Evolutionary conservation across 768 basidiomycete genomes (phyloP), one percentile per base, ranked within the genome.

Genomic region (Cytidiella melzeri): DNA sequence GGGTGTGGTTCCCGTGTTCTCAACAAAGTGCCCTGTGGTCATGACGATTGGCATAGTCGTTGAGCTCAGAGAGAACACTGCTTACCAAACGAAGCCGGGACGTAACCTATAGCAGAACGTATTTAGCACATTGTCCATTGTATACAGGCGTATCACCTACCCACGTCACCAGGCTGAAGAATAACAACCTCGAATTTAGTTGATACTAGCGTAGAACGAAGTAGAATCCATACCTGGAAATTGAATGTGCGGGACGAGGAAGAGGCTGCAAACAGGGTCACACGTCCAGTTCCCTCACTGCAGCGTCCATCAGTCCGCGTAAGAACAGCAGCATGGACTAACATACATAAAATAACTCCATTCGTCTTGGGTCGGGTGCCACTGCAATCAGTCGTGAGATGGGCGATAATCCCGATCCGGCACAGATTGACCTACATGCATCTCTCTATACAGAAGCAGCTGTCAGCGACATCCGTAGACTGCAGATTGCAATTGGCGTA

Each of bases 1-100:
- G 1, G 81, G 73, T 1, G 73, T 70, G 47, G 79, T 75, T 19
- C 81, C 81, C 2, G 72, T 77, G 57, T 84, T 82, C 57, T 83
- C 80, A 18, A 84, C 68, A 54, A 83, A 83, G 57, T 84, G 83
- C 1, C 81, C 65, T 64, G 38, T 48, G 7, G 11, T 15, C 20
- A 15, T 34, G 15, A n/a, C n/a, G n/a, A n/a, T n/a, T n/a, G n/a
- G n/a, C n/a, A n/a, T n/a, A n/a, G n/a, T n/a, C n/a, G n/a, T n/a
- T n/a, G n/a, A n/a, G n/a, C n/a, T n/a, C n/a, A n/a, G n/a, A n/a
- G n/a, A n/a, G n/a, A n/a, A 18, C 20, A 2, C 4, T 6, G 24
- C 43, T 42, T 55, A 76, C 78, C 81, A 76, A 55, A 46, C 19
- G 18, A 47, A 13, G 76, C 73, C 20, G 80, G 80, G 41, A 81